These are phyloP conservation scores for Backusella macrospora DNA, from an alignment of 192 early-diverging fungal genomes.

Conservation along the genomic window DNA sequence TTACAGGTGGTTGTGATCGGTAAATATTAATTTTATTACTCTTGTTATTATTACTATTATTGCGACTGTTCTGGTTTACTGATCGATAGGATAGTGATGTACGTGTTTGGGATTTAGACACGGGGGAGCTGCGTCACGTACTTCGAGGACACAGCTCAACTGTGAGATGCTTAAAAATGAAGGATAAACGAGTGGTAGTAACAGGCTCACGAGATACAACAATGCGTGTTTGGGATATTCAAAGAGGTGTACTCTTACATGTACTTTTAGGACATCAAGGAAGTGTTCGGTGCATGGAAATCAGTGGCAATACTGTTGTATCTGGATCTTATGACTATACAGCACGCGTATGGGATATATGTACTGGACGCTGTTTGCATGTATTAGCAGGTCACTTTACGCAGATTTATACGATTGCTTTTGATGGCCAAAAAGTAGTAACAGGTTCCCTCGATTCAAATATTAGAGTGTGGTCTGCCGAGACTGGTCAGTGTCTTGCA, in stretches of 20 bases:
- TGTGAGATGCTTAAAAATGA: constrained; percentile 92
- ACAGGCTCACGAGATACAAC: constrained; percentile 94
- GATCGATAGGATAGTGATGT: constrained; percentile 60
- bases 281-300: constrained; percentile 92
- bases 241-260: constrained; percentile 68
- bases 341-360: constrained; percentile 89
- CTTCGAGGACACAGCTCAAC: constrained; percentile 96
- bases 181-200: constrained; percentile 70
- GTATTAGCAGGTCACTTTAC: constrained; percentile 84
- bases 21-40: constrained; percentile 43
- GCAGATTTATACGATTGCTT: constrained; percentile 95
- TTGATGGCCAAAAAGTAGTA: constrained; percentile 81
- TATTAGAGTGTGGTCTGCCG: constrained; percentile 90
- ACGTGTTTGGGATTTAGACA: constrained; percentile 94
- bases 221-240: constrained; percentile 89
- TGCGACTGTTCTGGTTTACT: constrained; percentile 9
- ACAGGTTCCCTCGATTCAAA: constrained; percentile 92
- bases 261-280: constrained; percentile 84
- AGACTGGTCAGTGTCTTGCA: constrained; percentile 76
- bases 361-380: constrained; percentile 72
- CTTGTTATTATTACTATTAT: constrained; percentile 16
- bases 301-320: constrained; percentile 78
- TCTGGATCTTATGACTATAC: constrained; percentile 93
- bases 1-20: constrained; percentile 95
- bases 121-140: constrained; percentile 83